Evolutionary conservation across 805 yeast species (phyloP).

Genomic region (Candida ascalaphidarum): DNA sequence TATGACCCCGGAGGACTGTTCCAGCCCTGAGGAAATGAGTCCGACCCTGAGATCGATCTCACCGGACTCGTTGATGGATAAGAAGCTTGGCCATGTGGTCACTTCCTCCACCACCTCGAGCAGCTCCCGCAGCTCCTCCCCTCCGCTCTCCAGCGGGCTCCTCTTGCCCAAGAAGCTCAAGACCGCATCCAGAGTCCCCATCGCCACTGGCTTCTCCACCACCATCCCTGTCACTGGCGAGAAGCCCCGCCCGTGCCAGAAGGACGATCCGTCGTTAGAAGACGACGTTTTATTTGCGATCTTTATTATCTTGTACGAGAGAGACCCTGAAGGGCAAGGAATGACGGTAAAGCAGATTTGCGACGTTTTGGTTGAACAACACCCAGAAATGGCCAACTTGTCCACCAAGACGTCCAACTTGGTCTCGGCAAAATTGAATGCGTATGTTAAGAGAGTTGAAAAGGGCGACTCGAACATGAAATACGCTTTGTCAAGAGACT

Average conservation of each 20-base stretch:
- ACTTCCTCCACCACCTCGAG: not conserved
- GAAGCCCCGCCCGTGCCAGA: constrained; percentile 60
- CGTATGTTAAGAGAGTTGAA: constrained; percentile 78
- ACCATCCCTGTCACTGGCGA: constrained; percentile 74
- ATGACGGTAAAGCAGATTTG: constrained; percentile 89
- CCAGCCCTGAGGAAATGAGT: constrained; percentile 22
- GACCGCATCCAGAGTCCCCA: constrained; percentile 36
- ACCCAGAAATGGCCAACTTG: constrained; percentile 77
- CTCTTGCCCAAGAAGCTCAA: constrained; percentile 20
- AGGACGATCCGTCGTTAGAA: constrained; percentile 51
- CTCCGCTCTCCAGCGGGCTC: constrained; percentile 8
- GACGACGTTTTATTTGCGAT: constrained; percentile 73
- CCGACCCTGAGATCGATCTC: constrained; percentile 32
- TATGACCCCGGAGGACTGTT: constrained; percentile 14
- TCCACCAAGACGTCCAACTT: constrained; percentile 75
- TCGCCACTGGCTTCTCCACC: constrained; percentile 68
- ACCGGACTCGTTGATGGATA: constrained; percentile 33
- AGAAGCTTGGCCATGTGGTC: constrained; percentile 5
- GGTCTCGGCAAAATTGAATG: constrained; percentile 76
- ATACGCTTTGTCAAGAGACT: constrained; percentile 74
- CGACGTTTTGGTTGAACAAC: constrained; percentile 62
- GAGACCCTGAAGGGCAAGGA: constrained; percentile 62
- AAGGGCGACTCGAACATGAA: constrained; percentile 68
- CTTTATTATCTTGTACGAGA: constrained; percentile 60
- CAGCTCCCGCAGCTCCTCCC: constrained; percentile 26